A percentile compares a stretch with the other conserved stretches of the same genome.
phyloP scores from a whole-genome alignment of 2,329 filamentous ascomycete genomes.

The Hypoxylon sp. region DNA sequence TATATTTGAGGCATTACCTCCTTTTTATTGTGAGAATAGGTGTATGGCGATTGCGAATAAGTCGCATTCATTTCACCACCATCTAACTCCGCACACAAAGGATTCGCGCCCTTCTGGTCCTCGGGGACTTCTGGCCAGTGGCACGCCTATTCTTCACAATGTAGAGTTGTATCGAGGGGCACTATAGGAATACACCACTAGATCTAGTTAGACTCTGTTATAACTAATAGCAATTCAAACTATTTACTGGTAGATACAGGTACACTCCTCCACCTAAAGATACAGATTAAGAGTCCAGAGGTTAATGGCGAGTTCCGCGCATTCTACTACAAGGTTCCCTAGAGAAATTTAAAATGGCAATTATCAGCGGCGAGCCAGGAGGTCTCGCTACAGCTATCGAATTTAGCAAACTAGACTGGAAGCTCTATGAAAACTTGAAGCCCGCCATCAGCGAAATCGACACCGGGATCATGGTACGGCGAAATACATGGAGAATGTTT shows the following conservation, averaged over 20 bases:
- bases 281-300: not conserved
- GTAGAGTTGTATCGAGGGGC: not conserved
- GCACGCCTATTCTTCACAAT: not conserved
- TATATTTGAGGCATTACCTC: not conserved
- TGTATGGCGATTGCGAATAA: slow-evolving; percentile 12
- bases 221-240: not conserved
- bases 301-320: not conserved
- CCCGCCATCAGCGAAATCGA: not conserved
- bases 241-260: not conserved
- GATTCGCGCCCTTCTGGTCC: not conserved
- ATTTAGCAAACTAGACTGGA: not conserved
- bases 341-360: not conserved
- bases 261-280: not conserved
- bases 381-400: not conserved
- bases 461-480: not conserved
- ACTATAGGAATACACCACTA: not conserved
- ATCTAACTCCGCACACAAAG: not conserved
- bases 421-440: not conserved
- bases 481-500: not conserved
- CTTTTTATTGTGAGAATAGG: not conserved
- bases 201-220: not conserved
- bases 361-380: not conserved
- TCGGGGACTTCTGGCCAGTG: not conserved
- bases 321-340: not conserved
- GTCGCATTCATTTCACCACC: slow-evolving; percentile 14